phyloP scores from a whole-genome alignment of 2,329 filamentous ascomycete species.

The Penicillium crustosum region DNA sequence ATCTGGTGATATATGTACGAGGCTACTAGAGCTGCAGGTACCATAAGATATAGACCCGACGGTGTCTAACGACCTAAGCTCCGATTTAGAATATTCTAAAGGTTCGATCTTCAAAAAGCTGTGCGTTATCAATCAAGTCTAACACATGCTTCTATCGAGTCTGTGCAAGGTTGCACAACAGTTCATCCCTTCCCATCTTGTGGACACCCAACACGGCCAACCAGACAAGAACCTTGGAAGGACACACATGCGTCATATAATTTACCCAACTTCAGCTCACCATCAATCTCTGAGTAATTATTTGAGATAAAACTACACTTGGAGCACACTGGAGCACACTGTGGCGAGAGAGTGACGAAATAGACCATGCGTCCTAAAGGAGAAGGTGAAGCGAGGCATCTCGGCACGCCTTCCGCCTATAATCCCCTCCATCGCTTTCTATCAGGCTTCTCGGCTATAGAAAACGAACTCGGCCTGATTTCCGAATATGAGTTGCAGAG shows the following conservation, averaged over 20 bases:
- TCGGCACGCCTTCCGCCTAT: background rate
- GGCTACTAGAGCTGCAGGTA: no score
- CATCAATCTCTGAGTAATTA: background rate
- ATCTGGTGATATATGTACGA: background rate
- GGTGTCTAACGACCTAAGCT: background rate
- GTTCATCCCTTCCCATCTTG: background rate
- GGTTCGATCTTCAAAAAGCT: background rate
- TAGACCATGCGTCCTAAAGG: background rate
- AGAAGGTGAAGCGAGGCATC: background rate
- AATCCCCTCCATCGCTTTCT: background rate
- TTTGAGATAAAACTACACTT: background rate
- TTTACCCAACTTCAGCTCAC: no score
- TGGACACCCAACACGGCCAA: background rate
- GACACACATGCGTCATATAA: background rate
- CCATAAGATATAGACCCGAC: background rate
- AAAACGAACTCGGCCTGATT: background rate
- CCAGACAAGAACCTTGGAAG: no score
- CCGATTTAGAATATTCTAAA: background rate
- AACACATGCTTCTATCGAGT: background rate
- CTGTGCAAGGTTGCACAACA: background rate
- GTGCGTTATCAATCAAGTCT: background rate
- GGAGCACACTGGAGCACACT: no score
- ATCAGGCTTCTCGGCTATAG: background rate
- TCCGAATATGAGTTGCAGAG: background rate
- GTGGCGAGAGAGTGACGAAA: background rate